Evolutionary conservation across 495 filamentous ascomycete species (phyloP).

Genomic region (Astrocystis sublimbata): DNA sequence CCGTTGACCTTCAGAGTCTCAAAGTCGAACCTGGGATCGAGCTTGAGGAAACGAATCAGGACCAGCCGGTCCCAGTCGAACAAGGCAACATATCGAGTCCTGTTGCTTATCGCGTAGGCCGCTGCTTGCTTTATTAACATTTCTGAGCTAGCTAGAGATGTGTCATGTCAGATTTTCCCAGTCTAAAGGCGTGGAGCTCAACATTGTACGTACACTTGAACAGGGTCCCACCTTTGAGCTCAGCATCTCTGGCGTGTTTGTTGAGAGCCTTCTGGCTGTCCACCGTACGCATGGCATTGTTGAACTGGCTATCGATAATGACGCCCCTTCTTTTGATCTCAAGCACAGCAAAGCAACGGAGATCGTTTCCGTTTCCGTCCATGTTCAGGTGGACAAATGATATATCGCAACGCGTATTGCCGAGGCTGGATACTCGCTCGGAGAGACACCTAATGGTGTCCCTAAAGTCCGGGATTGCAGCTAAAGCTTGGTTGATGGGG

Average conservation of each 20-base stretch:
- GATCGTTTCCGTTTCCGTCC: background rate
- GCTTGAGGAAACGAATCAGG: background rate
- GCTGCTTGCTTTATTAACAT: background rate
- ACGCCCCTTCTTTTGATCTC: background rate
- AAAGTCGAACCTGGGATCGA: too few species aligned
- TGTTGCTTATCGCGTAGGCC: background rate
- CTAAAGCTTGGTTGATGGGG: slow-evolving; percentile 2
- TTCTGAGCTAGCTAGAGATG: background rate
- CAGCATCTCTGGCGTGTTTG: background rate
- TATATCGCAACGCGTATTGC: background rate
- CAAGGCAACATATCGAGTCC: background rate
- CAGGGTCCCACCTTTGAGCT: background rate
- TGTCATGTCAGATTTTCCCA: too few species aligned
- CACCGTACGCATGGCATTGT: background rate
- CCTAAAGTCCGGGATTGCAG: background rate
- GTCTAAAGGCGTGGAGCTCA: too few species aligned
- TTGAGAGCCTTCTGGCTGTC: background rate
- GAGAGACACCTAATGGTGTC: background rate
- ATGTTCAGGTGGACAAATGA: background rate
- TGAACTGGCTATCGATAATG: background rate
- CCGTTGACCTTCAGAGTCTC: too few species aligned
- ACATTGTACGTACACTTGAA: too few species aligned
- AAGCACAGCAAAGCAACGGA: background rate
- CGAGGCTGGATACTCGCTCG: background rate
- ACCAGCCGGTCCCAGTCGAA: slow-evolving; percentile 7